Conservation (phyloP, 1,139 yeast species). For the Keqinozyma sinolaborantium region DNA sequence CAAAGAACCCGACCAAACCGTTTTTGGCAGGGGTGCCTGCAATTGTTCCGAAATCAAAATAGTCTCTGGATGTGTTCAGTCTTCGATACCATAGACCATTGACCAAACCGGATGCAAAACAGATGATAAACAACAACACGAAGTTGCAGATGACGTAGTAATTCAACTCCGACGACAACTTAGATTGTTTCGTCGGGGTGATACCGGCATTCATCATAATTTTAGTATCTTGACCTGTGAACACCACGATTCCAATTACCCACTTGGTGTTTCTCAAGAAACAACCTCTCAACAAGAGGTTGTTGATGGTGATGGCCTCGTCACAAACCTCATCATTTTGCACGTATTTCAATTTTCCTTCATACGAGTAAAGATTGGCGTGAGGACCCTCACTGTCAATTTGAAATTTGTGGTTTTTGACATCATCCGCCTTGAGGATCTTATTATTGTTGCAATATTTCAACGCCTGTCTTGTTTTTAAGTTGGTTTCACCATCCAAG, state of each 20-base stretch:
- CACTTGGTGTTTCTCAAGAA: constrained; percentile 52
- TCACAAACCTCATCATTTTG: constrained; percentile 16
- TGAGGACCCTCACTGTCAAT: constrained; percentile 57
- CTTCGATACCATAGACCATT: constrained; percentile 48
- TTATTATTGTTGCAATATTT: constrained; percentile 36
- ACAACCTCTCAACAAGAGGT: constrained; percentile 50
- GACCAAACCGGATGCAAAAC: constrained; percentile 50
- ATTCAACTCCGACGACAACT: constrained; percentile 50
- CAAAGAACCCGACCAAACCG: constrained; percentile 50
- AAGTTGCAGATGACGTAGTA: constrained; percentile 49
- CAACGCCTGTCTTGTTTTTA: constrained; percentile 50
- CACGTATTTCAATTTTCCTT: constrained; percentile 47
- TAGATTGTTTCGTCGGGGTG: constrained; percentile 55
- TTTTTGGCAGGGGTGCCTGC: constrained; percentile 49
- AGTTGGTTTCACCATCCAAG: constrained; percentile 59
- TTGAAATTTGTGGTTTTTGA: constrained; percentile 35
- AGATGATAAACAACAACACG: constrained; percentile 40
- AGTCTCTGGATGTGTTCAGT: constrained; percentile 32
- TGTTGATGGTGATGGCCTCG: constrained; percentile 48
- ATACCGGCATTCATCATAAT: constrained; percentile 56
- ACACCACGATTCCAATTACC: constrained; percentile 50
- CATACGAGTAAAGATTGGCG: constrained; percentile 49
- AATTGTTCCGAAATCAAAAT: constrained; percentile 47
- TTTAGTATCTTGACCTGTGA: constrained; percentile 55
- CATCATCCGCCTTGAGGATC: constrained; percentile 41